Evolutionary conservation across 495 filamentous ascomycete genomes (phyloP), one percentile per base, ranked within the genome.

Genomic region (Bombardia bombarda): DNA sequence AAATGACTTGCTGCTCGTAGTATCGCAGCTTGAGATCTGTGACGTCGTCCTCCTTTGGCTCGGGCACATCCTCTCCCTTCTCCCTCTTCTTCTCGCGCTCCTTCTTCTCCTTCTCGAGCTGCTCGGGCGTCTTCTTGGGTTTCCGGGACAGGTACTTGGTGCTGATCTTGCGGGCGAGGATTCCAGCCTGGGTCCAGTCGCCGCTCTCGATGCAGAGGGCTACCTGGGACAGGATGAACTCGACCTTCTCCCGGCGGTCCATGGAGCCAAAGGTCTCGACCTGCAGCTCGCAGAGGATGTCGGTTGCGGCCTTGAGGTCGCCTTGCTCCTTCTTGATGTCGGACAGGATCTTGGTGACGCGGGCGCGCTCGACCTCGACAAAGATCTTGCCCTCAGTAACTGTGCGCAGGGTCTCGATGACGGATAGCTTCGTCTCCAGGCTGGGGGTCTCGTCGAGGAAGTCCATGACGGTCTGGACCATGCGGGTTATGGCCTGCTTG

Each of bases 321-420:
- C 90, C 90, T 66, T 96, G 87, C 38, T 82, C 63, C 62, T 94
- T 95, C 74, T 94, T 96, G 74, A 98, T 96, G 64, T 95, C 79
- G 37, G 92, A 95, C 14, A 98, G 73, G 47, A 95, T 92, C 52
- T 83, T 84, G 45, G 92, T 98, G 37, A 97, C 83, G 53, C 93
- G 86, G 51, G 92, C 92, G 47, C 92, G 79, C 70, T 98, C 92
- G 18, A 98, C 92, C 73, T 98, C 92, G 53, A 98, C 90, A 54
- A 97, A 98, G 56, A 98, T 97, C 86, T 98, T 98, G 67, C 92
- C 92, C 63, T 98, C 92, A 19, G 92, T 98, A 47, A 98, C 90
- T 23, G 92, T 96, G 46, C 92, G 80, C 53, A 98, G 66, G 1
- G 90, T 94, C 63, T 97, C 88, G 50, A 98, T 97, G 31, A 93